Conservation (phyloP, 2,329 filamentous ascomycete species). For the Cladosporium sp. region DNA sequence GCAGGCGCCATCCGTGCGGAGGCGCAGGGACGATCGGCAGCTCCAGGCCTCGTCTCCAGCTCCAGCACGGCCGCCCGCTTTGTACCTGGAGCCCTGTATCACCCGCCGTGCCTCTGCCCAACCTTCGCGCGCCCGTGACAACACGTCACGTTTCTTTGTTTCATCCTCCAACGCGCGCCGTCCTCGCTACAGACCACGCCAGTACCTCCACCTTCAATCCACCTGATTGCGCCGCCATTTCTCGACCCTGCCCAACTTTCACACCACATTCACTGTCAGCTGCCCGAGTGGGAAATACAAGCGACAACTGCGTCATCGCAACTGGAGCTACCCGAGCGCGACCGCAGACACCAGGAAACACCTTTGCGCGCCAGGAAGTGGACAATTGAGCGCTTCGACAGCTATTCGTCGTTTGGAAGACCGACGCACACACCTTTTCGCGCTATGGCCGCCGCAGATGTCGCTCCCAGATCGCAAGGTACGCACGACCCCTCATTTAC, state of each 20-base stretch:
- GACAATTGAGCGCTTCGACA: too few species aligned
- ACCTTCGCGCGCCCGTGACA: too few species aligned
- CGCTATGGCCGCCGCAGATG: slow-evolving; percentile 40
- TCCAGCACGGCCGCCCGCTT: too few species aligned
- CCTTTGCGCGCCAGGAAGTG: too few species aligned
- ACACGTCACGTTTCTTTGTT: not conserved
- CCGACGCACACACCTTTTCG: not conserved
- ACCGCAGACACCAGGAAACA: not conserved
- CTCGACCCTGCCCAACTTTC: not conserved
- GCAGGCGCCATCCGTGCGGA: too few species aligned
- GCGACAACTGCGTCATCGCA: slow-evolving; percentile 7
- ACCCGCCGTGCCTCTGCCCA: too few species aligned
- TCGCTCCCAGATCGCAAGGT: slow-evolving; percentile 40
- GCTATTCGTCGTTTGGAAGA: too few species aligned
- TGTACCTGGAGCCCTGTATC: too few species aligned
- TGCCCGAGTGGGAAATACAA: slow-evolving; percentile 1
- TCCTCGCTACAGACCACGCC: too few species aligned
- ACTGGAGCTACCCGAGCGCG: not conserved
- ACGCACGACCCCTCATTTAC: slow-evolving; percentile 17
- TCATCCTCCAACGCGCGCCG: not conserved
- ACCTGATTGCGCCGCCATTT: not conserved
- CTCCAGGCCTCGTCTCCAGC: too few species aligned
- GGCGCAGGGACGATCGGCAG: too few species aligned
- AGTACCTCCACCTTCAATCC: not conserved
- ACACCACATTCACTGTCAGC: not conserved